phyloP scores from a whole-genome alignment of 1,139 yeast species.

The Sugiyamaella xylanicola region DNA sequence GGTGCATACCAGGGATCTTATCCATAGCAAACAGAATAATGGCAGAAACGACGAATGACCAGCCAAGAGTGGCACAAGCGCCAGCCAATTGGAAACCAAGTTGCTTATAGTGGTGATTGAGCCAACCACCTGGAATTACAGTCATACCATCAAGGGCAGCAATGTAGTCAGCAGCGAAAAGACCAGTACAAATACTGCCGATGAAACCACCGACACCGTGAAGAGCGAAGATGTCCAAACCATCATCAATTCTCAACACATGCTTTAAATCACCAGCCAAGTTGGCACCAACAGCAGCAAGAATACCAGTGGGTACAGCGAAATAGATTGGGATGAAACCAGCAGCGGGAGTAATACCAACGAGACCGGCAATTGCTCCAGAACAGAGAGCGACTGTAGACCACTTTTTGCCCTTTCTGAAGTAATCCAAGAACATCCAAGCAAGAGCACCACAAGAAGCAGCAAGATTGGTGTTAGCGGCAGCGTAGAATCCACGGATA shows the following conservation, averaged over 20 bases:
- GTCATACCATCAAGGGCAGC: slow-evolving; percentile 66
- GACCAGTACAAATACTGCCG: slow-evolving; percentile 83
- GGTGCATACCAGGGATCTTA: slow-evolving; percentile 75
- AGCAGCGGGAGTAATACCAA: slow-evolving; percentile 96
- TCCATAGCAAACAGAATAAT: slow-evolving; percentile 72
- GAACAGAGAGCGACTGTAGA: slow-evolving; percentile 92
- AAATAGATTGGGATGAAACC: slow-evolving; percentile 93
- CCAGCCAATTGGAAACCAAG: slow-evolving; percentile 95
- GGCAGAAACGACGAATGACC: slow-evolving; percentile 80
- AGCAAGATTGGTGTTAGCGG: slow-evolving; percentile 88
- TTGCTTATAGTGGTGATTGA: slow-evolving; percentile 85
- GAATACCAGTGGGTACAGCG: slow-evolving; percentile 77
- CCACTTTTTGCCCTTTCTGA: slow-evolving; percentile 89
- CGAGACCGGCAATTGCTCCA: slow-evolving; percentile 92
- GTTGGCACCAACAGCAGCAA: slow-evolving; percentile 80
- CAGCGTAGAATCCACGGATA: slow-evolving; percentile 91
- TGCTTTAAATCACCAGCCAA: slow-evolving; percentile 80
- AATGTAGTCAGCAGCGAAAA: slow-evolving; percentile 91
- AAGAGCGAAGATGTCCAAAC: slow-evolving; percentile 90
- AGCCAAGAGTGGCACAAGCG: slow-evolving; percentile 67
- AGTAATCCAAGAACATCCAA: slow-evolving; percentile 91
- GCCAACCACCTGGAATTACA: slow-evolving; percentile 87
- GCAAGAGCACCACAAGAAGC: slow-evolving; percentile 91
- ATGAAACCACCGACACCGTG: slow-evolving; percentile 93
- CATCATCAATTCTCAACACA: slow-evolving; percentile 80